These are phyloP conservation scores for Daedalea quercina DNA, from an alignment of 768 basidiomycete genomes.

Conservation along the genomic window DNA sequence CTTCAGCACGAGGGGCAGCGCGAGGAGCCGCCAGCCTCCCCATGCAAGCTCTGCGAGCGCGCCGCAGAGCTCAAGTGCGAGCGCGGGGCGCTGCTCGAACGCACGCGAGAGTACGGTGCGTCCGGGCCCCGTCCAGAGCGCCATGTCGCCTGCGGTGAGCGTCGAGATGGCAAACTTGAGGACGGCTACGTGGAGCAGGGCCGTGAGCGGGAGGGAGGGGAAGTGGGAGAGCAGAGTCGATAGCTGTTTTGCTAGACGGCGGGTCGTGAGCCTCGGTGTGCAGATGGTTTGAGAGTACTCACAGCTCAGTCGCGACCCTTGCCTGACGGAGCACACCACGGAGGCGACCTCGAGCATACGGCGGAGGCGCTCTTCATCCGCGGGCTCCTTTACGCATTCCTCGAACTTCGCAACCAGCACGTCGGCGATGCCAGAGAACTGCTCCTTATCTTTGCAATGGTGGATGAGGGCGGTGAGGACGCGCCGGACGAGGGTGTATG, in stretches of 20 bases:
- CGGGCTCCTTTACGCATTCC: conserved; percentile 7
- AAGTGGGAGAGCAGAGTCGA: conserved; percentile 28
- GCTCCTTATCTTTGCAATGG: conserved; percentile 66
- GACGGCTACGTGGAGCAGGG: conserved; percentile 24
- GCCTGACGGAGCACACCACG: conserved; percentile 55
- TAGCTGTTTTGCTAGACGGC: conserved; percentile 29
- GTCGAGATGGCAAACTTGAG: conserved; percentile 28
- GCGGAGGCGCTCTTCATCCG: conserved; percentile 33
- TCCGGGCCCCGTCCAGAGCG: conserved; percentile 34
- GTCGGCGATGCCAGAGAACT: conserved; percentile 53
- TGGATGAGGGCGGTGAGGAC: conserved; percentile 77
- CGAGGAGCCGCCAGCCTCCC: conserved; percentile 74
- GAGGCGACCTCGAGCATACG: conserved; percentile 51
- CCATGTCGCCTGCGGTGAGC: conserved; percentile 37
- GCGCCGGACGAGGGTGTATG: conserved; percentile 58
- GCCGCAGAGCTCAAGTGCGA: conserved; percentile 52
- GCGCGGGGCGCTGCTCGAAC: conserved; percentile 30
- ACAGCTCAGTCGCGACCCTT: conserved; percentile 66
- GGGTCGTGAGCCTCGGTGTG: background rate
- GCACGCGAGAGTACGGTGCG: conserved; percentile 48
- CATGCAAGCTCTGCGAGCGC: conserved; percentile 59
- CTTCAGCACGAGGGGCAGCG: conserved; percentile 51
- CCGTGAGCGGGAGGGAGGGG: conserved; percentile 20
- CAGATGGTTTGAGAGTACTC: conserved; percentile 18
- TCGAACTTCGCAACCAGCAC: conserved; percentile 38